These are phyloP conservation scores for Hypseocharis bilobata DNA, from an alignment of 441 rosid genomes.

Conservation along the genomic window DNA sequence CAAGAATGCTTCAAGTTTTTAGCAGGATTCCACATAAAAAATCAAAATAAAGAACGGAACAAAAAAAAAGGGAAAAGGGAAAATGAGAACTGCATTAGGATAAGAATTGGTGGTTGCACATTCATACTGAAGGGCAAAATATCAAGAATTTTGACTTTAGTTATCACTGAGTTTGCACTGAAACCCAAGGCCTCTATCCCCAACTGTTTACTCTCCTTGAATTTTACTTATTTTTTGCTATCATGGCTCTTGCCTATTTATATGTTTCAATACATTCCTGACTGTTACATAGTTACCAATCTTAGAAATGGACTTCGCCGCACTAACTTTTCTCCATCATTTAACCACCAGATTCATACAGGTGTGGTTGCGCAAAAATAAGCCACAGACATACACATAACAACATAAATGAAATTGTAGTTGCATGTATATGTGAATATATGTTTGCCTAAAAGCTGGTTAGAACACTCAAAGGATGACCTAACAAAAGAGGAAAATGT, in stretches of 20 bases:
- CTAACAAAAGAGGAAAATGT: too few relatives aligned
- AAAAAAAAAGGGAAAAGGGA: too few relatives aligned
- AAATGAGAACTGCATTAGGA: too few relatives aligned
- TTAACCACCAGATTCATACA: not conserved
- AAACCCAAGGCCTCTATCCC: not conserved
- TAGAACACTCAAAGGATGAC: too few relatives aligned
- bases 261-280: not conserved
- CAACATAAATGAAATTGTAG: not conserved
- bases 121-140: too few relatives aligned
- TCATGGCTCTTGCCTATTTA: not conserved
- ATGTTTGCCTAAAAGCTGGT: not conserved
- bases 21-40: not conserved
- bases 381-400: not conserved
- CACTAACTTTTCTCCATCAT: not conserved
- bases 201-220: not conserved
- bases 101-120: too few relatives aligned
- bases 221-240: not conserved
- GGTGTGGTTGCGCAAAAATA: not conserved
- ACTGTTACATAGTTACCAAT: not conserved
- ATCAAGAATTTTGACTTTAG: not conserved
- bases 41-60: not conserved
- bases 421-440: not conserved
- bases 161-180: not conserved
- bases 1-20: not conserved
- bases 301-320: not conserved